Conservation (phyloP, 1,284 basidiomycete species). For the Termitomyces sp. region DNA sequence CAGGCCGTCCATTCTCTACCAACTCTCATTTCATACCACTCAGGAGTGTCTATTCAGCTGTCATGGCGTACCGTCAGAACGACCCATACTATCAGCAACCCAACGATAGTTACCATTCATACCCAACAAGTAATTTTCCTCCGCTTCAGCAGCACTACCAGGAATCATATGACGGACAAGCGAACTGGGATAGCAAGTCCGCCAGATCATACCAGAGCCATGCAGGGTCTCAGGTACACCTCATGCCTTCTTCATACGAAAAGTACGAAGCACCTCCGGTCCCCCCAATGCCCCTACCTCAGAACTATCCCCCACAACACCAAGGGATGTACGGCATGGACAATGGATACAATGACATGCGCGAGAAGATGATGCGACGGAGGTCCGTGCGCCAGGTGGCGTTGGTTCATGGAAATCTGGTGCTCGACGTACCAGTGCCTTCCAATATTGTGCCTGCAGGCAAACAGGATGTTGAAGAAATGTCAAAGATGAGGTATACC, state of each 20-base stretch:
- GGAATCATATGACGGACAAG: constrained; percentile 38
- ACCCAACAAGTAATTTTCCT: constrained; percentile 28
- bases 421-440: constrained; percentile 78
- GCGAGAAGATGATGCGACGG: constrained; percentile 74
- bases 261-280: constrained; percentile 50
- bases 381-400: constrained; percentile 78
- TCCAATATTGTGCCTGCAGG: constrained; percentile 69
- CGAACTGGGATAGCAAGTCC: constrained; percentile 59
- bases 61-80: constrained; percentile 57
- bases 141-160: constrained; percentile 23
- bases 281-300: constrained; percentile 44
- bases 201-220: constrained; percentile 62
- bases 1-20: constrained; percentile 21
- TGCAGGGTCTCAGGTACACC: constrained; percentile 65
- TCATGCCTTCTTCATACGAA: constrained; percentile 49
- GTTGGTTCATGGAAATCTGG: constrained; percentile 78
- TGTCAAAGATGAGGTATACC: constrained; percentile 85
- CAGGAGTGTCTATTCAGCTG: constrained; percentile 1
- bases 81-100: constrained; percentile 42
- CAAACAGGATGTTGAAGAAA: constrained; percentile 65
- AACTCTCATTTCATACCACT: constrained; percentile 2
- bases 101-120: constrained; percentile 16
- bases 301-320: constrained; percentile 55
- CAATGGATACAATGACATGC: constrained; percentile 61
- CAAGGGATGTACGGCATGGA: constrained; percentile 41